These are phyloP conservation scores for Penicillium canescens DNA, from an alignment of 495 filamentous ascomycete genomes.

Conservation along the genomic window DNA sequence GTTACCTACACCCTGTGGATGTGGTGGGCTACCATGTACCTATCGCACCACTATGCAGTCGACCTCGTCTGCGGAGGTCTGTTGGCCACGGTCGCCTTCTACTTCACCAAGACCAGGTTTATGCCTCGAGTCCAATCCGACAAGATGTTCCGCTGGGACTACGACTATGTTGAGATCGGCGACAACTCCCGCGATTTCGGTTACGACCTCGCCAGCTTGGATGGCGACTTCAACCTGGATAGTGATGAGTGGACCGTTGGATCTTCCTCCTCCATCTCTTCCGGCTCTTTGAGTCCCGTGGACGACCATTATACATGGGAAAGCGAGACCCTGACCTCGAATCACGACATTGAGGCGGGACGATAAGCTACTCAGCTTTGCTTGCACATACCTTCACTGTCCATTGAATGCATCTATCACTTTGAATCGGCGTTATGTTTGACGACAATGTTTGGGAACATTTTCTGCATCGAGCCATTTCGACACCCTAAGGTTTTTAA, in stretches of 20 bases:
- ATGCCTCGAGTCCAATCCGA: constrained; percentile 76
- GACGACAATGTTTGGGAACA: constrained; percentile 41
- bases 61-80: constrained; percentile 86
- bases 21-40: constrained; percentile 98
- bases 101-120: constrained; percentile 75
- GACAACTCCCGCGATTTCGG: constrained; percentile 53
- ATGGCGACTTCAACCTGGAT: constrained; percentile 58
- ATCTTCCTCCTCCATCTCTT: constrained; percentile 69
- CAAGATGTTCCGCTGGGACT: constrained; percentile 90
- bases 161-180: constrained; percentile 88
- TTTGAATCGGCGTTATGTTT: constrained; percentile 43
- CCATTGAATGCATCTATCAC: constrained; percentile 26
- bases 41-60: constrained; percentile 94
- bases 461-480: constrained; percentile 49
- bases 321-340: constrained; percentile 57
- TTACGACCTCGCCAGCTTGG: constrained; percentile 57
- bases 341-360: constrained; percentile 52
- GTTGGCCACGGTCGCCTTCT: constrained; percentile 76
- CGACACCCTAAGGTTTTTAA: constrained; percentile 45
- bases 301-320: constrained; percentile 66
- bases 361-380: constrained; percentile 30
- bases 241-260: constrained; percentile 74
- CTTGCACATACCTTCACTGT: constrained; percentile 28
- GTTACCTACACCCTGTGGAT: constrained; percentile 84
- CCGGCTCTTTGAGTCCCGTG: constrained; percentile 59